Conservation (phyloP, 73 alveolate species). For the Symbiodinium natans region DNA sequence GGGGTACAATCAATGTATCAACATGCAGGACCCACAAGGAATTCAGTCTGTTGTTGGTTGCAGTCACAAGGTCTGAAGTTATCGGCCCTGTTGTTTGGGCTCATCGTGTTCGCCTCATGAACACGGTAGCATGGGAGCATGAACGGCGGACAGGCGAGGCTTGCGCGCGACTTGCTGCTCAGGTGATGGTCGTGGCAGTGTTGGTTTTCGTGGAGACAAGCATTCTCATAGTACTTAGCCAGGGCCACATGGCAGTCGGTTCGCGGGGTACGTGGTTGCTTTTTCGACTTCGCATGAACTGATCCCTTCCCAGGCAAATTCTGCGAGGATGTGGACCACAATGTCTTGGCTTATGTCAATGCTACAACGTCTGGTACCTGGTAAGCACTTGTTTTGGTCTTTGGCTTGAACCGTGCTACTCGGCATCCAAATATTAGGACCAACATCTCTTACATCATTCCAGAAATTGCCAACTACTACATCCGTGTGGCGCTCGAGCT, state of each 20-base stretch:
- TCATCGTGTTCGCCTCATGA: not conserved
- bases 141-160: too few species aligned
- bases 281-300: not conserved
- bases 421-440: not conserved
- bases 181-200: constrained; percentile 53
- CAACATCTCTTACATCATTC: constrained; percentile 4
- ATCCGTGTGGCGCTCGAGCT: constrained; percentile 7
- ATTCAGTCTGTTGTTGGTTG: not conserved
- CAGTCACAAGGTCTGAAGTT: constrained; percentile 31
- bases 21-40: too few species aligned
- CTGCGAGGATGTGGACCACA: constrained; percentile 75
- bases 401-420: not conserved
- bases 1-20: too few species aligned
- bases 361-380: constrained; percentile 38
- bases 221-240: constrained; percentile 37
- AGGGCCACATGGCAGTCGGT: not conserved
- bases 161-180: not conserved
- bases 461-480: constrained; percentile 65
- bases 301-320: constrained; percentile 25
- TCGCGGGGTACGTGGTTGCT: not conserved
- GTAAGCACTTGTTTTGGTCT: not conserved
- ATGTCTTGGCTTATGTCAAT: constrained; percentile 47
- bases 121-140: too few species aligned
- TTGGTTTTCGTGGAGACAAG: constrained; percentile 47
- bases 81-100: constrained; percentile 34